Evolutionary conservation across 805 yeast species (phyloP).

Genomic region (Torulaspora indica): DNA sequence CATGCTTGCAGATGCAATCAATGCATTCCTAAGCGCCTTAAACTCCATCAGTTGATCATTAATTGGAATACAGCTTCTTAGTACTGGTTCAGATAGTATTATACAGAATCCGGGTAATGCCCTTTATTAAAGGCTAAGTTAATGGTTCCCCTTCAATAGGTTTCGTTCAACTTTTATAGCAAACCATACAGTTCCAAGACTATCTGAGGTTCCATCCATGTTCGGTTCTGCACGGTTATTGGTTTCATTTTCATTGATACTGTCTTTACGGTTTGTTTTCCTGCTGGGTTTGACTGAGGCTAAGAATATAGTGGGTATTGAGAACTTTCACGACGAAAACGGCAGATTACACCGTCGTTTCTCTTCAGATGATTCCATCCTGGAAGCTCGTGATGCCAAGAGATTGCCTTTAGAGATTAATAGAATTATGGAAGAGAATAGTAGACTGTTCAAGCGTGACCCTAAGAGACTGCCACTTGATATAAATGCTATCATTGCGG

Average conservation of each 20-base stretch:
- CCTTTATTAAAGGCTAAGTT: not conserved
- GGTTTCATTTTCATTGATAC: not conserved
- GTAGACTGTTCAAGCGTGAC: slow-evolving; percentile 7
- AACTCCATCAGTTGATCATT: too few species aligned
- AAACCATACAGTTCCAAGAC: too few species aligned
- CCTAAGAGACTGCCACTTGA: slow-evolving; percentile 15
- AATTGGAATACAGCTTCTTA: too few species aligned
- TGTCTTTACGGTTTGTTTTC: not conserved
- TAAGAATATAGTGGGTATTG: slow-evolving; percentile 14
- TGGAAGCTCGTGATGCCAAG: slow-evolving; percentile 7
- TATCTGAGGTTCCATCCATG: not conserved
- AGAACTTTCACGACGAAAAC: slow-evolving; percentile 11
- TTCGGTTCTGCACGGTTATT: not conserved
- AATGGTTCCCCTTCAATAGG: not conserved
- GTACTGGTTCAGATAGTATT: too few species aligned
- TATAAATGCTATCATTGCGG: slow-evolving; percentile 9
- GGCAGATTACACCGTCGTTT: slow-evolving; percentile 15
- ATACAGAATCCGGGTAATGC: not conserved
- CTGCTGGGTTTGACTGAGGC: slow-evolving; percentile 3
- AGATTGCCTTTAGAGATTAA: slow-evolving; percentile 5
- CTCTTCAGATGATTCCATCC: slow-evolving; percentile 1
- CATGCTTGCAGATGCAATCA: too few species aligned
- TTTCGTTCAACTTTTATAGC: too few species aligned
- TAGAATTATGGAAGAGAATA: slow-evolving; percentile 2
- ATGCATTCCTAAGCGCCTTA: too few species aligned